Evolutionary conservation across 768 basidiomycete genomes (phyloP).

Genomic region (Leccinellum luteum): DNA sequence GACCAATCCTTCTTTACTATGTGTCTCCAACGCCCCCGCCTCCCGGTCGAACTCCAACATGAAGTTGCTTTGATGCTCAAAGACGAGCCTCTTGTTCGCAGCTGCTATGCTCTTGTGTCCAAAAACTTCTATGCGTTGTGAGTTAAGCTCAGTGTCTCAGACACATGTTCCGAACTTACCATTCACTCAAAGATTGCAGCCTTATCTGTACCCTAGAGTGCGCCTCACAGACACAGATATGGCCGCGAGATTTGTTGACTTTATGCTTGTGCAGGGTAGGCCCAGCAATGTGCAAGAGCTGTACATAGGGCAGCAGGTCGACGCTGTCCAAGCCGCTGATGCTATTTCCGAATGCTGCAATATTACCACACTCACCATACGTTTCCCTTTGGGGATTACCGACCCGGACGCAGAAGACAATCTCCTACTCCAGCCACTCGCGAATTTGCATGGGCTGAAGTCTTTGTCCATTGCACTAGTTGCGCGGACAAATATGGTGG

Average conservation of each 20-base stretch:
- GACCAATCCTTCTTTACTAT: neutral
- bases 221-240: neutral
- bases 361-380: neutral
- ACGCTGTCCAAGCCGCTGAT: neutral
- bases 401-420: neutral
- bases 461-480: neutral
- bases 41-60: neutral
- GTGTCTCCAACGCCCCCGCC: neutral
- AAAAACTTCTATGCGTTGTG: neutral
- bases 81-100: neutral
- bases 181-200: neutral
- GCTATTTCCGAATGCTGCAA: neutral
- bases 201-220: neutral
- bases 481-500: neutral
- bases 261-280: neutral
- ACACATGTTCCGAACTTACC: neutral
- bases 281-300: neutral
- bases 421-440: neutral
- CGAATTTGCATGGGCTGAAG: neutral
- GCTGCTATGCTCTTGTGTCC: neutral
- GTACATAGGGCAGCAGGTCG: neutral
- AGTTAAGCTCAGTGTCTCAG: neutral
- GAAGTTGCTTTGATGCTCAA: neutral
- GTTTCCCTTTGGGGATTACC: too few species aligned
- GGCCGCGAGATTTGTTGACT: neutral